Evolutionary conservation across 129 eudicot species (phyloP).

Genomic region (Saussurea involucrata): DNA sequence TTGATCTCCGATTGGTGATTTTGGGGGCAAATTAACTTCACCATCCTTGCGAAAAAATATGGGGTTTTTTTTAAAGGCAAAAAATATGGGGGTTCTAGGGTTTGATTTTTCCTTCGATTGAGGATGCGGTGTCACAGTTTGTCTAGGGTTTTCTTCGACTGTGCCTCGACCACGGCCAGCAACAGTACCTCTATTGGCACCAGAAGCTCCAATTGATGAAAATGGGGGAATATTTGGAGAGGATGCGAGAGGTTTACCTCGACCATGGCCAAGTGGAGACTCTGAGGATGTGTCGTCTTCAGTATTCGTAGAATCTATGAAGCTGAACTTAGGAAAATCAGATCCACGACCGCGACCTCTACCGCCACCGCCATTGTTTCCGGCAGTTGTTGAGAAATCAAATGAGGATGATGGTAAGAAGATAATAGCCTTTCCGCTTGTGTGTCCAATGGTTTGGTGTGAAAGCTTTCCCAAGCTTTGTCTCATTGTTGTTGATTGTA

Average conservation of each 20-base stretch:
- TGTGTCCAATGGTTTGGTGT: constrained; percentile 36
- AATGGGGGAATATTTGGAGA: constrained; percentile 25
- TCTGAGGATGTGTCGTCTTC: constrained; percentile 15
- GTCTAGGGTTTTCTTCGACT: constrained; percentile 13
- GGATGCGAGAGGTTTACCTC: constrained; percentile 44
- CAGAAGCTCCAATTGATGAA: constrained; percentile 12
- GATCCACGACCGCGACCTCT: constrained; percentile 52
- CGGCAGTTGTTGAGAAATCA: constrained; percentile 35
- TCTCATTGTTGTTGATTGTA: constrained; percentile 45
- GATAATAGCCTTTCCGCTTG: constrained; percentile 21
- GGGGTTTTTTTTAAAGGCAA: no score
- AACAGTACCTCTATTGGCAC: constrained; percentile 5
- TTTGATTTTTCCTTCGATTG: neutral
- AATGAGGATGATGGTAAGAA: constrained; percentile 6
- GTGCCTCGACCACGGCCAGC: constrained; percentile 52
- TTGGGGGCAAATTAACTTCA: neutral
- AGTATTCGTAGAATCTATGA: constrained; percentile 1
- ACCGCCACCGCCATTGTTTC: constrained; percentile 44
- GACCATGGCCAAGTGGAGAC: constrained; percentile 54
- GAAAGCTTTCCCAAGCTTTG: constrained; percentile 40
- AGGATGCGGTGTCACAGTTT: neutral
- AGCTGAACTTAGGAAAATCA: constrained; percentile 14
- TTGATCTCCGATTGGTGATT: constrained; percentile 3
- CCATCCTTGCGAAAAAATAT: constrained; percentile 37
- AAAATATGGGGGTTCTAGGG: constrained; percentile 22